A percentile compares a stretch with the other conserved stretches of the same genome.
phyloP scores from a whole-genome alignment of 1,284 basidiomycete genomes.

The Athelia sp. region DNA sequence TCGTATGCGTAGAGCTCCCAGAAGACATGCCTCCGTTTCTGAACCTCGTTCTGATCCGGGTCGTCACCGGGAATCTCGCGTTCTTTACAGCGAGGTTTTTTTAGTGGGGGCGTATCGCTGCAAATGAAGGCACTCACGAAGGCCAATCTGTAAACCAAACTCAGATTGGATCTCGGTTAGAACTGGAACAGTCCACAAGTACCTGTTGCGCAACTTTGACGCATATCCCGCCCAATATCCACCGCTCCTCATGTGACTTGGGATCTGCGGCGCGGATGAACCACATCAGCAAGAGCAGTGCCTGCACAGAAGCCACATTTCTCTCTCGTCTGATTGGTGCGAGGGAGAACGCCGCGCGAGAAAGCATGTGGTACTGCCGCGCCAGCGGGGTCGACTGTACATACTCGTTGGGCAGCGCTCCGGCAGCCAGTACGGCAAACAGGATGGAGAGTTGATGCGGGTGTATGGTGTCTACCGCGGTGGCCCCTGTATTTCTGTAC shows the following conservation, averaged over 20 bases:
- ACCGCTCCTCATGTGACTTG: conserved; percentile 36
- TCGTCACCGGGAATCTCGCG: too few relatives aligned
- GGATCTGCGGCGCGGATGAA: conserved; percentile 38
- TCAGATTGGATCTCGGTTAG: too few relatives aligned
- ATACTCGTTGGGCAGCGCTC: conserved; percentile 33
- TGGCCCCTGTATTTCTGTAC: too few relatives aligned
- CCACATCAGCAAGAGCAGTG: conserved; percentile 40
- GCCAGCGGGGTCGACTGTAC: conserved; percentile 20
- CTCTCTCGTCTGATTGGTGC: conserved; percentile 36
- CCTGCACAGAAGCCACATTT: conserved; percentile 41
- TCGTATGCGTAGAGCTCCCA: too few relatives aligned
- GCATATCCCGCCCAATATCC: conserved; percentile 42
- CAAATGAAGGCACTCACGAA: conserved; percentile 32
- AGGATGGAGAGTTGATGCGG: conserved; percentile 45
- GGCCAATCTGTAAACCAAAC: conserved; percentile 43
- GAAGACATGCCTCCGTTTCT: too few relatives aligned
- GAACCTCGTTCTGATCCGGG: too few relatives aligned
- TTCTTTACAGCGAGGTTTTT: too few relatives aligned
- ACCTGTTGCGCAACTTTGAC: conserved; percentile 36
- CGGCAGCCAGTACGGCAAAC: conserved; percentile 42
- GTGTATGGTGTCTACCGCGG: conserved; percentile 29
- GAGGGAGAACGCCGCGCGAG: conserved; percentile 40
- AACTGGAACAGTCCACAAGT: too few relatives aligned
- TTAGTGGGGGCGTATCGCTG: too few relatives aligned
- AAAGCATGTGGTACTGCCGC: conserved; percentile 37